Conservation (phyloP, 176 grass and related monocot genomes). For the Saccharum officinarum region DNA sequence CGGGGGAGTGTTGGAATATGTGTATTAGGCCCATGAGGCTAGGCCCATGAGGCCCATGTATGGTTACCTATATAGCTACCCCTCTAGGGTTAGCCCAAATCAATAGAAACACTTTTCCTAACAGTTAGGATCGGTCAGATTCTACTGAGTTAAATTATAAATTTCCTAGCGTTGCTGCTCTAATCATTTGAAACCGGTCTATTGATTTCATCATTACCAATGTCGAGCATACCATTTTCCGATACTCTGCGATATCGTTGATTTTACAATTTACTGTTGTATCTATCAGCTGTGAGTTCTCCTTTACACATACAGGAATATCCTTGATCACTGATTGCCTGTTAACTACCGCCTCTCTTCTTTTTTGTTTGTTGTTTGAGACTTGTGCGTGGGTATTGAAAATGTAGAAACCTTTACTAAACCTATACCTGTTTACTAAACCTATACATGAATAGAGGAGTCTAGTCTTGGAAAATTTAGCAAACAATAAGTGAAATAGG, state of each 20-base stretch:
- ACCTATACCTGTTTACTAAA: neutral
- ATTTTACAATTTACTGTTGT: conserved; percentile 21
- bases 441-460: neutral
- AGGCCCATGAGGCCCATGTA: too few species aligned
- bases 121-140: neutral
- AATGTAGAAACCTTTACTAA: neutral
- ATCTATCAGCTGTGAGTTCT: neutral
- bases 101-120: too few species aligned
- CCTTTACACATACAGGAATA: neutral
- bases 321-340: neutral
- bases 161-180: neutral
- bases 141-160: neutral
- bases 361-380: neutral
- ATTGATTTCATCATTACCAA: conserved; percentile 1
- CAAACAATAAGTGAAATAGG: neutral
- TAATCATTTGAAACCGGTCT: neutral
- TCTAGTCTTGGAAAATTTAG: neutral
- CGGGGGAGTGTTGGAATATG: too few species aligned
- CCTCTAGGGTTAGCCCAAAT: too few species aligned
- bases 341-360: neutral
- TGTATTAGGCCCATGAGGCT: too few species aligned
- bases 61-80: too few species aligned
- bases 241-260: neutral
- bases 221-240: neutral
- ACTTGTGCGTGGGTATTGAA: neutral